Evolutionary conservation across 805 yeast genomes (phyloP), one percentile per base, ranked within the genome.

Genomic region (Wickerhamomyces bovis): DNA sequence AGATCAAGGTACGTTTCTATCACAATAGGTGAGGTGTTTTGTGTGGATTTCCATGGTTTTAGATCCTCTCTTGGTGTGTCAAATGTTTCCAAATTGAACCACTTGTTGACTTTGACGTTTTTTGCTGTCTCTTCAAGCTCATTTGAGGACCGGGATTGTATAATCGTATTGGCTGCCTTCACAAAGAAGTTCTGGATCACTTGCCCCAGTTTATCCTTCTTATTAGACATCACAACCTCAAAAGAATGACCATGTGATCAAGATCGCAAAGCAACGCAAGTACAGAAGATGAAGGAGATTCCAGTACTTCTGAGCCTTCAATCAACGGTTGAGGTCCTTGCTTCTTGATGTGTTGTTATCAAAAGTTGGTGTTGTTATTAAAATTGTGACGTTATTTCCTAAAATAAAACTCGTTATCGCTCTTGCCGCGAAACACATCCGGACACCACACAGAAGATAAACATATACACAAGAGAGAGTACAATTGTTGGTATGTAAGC

Each of bases 1-100:
- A 87, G 69, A 59, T 88, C 95, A 47, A 89, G 69, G 54, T 75
- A 85, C 0, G 94, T 82, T 62, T 94, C 99, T 22, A 94, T 74
- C 15, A 94, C 86, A 63, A 94, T 72, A 2, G 97, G 96, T 1
- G 95, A 88, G 15, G 82, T 63, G n/a, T 55, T 47, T 49, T 56
- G 55, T 7, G 65, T 58, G 7, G 68, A 49, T 46, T 73, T 73
- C 96, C 96, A 88, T 4, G 72, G 66, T 45, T 71, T 67, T 43
- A 87, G 65, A 38, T 81, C 87, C n/a, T 82, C 88, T 35, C 73
- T 70, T 43, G 60, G 42, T 2, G 56, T 52, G 44, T 68, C 67
- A 35, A 54, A 58, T 35, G 78, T 67, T 46, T 78, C 78, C 19
- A 80, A 58, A 56, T 81, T 76, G 59, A 81, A 80, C 92, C 92